A percentile compares a stretch with the other conserved stretches of the same genome.
Conservation (phyloP, 176 grass and related monocot species). For the Puccinellia tenuiflora region DNA sequence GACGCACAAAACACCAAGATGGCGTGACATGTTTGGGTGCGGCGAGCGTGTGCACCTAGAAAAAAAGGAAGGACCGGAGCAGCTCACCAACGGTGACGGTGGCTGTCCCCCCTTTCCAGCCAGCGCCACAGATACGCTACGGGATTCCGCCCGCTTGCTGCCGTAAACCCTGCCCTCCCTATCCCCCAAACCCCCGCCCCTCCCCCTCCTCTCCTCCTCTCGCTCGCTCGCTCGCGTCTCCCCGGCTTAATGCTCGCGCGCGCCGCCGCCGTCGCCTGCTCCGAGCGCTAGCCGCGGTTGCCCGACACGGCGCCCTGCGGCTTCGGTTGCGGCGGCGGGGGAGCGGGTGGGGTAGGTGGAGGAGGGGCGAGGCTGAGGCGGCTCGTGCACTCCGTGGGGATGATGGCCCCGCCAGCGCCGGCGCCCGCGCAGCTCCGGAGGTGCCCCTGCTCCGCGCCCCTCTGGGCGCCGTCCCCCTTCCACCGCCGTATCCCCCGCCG, state of each 20-base stretch:
- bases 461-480: slow-evolving; percentile 27
- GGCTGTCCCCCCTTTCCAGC: background rate
- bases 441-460: slow-evolving; percentile 25
- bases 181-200: background rate
- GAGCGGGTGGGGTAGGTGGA: slow-evolving; percentile 16
- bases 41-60: background rate
- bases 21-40: background rate
- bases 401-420: slow-evolving; percentile 40
- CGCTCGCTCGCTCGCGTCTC: background rate
- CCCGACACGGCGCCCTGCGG: slow-evolving; percentile 51
- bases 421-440: slow-evolving; percentile 29
- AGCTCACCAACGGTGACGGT: background rate
- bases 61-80: background rate
- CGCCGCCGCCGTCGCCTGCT: background rate
- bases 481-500: slow-evolving; percentile 7
- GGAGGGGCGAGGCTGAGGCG: slow-evolving; percentile 37
- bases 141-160: slow-evolving; percentile 26
- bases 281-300: slow-evolving; percentile 14
- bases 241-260: background rate
- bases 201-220: background rate
- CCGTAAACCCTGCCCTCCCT: slow-evolving; percentile 32
- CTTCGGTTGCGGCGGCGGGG: slow-evolving; percentile 34
- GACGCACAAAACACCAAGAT: background rate
- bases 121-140: background rate
- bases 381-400: slow-evolving; percentile 36